Conservation (phyloP, 164 flowering plant genomes). For the Tetrastigma voinierianum region DNA sequence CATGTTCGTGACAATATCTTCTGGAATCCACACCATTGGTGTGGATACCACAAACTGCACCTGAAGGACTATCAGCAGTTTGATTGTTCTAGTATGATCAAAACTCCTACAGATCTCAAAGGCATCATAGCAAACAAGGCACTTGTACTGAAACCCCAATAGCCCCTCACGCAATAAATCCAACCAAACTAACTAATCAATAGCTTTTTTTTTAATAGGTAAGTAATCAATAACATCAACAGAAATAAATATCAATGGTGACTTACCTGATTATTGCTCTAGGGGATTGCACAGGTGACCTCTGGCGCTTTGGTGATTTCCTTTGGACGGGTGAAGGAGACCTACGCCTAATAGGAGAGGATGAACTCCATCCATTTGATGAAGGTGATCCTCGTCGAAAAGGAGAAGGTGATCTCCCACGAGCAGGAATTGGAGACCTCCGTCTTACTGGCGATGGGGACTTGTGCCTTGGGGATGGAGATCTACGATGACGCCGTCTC, state of each 20-base stretch:
- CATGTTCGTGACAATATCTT: neutral
- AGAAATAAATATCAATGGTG: no score
- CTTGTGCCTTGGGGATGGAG: constrained; percentile 16
- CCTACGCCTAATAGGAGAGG: constrained; percentile 22
- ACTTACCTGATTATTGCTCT: constrained; percentile 45
- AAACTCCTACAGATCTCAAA: no score
- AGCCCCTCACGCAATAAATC: no score
- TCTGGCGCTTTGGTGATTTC: constrained; percentile 35
- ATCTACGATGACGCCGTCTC: constrained; percentile 21
- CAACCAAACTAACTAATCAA: no score
- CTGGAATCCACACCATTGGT: neutral
- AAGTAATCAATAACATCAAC: no score
- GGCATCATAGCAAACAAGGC: no score
- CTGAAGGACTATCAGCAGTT: neutral
- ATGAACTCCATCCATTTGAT: constrained; percentile 18
- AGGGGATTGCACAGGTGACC: constrained; percentile 47
- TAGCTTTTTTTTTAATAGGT: no score
- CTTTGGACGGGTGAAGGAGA: constrained; percentile 33
- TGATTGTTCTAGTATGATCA: no score
- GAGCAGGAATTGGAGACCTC: constrained; percentile 15
- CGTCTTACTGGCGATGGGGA: constrained; percentile 8
- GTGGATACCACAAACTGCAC: neutral
- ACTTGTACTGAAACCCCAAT: no score
- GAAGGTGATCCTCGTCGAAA: constrained; percentile 17
- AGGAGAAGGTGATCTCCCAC: constrained; percentile 21